These are phyloP conservation scores for Saccharum hybrid DNA, from an alignment of 202 grass and related monocot genomes.

Conservation along the genomic window DNA sequence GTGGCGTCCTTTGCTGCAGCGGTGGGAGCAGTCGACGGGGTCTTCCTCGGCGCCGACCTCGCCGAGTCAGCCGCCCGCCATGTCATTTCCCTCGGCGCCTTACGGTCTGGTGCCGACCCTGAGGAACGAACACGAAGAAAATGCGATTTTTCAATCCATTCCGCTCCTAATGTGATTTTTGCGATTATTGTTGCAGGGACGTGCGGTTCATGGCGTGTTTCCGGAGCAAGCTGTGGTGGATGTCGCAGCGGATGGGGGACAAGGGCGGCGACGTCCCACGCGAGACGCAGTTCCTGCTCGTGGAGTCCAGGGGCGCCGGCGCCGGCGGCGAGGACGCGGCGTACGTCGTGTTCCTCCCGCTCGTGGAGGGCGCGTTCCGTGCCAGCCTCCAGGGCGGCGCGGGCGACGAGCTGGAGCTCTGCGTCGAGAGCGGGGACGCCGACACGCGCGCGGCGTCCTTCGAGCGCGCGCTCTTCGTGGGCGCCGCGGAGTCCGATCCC, in stretches of 20 bases:
- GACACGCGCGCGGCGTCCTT: no score
- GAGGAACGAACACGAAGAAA: no score
- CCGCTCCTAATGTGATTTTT: neutral
- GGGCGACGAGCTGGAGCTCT: no score
- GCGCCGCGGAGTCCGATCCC: no score
- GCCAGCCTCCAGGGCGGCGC: no score
- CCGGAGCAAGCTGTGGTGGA: conserved; percentile 99
- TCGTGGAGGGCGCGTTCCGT: no score
- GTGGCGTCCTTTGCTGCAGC: conserved; percentile 50
- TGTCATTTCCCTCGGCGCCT: conserved; percentile 67
- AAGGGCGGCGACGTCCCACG: conserved; percentile 75
- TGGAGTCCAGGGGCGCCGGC: no score
- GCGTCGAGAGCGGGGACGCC: no score
- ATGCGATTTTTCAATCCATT: neutral
- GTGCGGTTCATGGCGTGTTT: conserved; percentile 85
- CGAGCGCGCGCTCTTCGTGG: no score
- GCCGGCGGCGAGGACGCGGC: no score
- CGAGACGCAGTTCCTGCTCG: no score
- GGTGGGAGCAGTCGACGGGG: conserved; percentile 58
- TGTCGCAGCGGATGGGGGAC: conserved; percentile 84
- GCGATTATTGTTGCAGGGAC: conserved; percentile 38
- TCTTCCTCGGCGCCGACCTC: conserved; percentile 77
- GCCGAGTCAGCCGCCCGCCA: conserved; percentile 47
- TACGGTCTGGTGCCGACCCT: conserved; percentile 57
- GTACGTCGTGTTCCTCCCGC: no score